Percentiles rank a stretch among this genome's conserved stretches.
Conservation (phyloP, 2,329 filamentous ascomycete species). For the Penicillium sp. region DNA sequence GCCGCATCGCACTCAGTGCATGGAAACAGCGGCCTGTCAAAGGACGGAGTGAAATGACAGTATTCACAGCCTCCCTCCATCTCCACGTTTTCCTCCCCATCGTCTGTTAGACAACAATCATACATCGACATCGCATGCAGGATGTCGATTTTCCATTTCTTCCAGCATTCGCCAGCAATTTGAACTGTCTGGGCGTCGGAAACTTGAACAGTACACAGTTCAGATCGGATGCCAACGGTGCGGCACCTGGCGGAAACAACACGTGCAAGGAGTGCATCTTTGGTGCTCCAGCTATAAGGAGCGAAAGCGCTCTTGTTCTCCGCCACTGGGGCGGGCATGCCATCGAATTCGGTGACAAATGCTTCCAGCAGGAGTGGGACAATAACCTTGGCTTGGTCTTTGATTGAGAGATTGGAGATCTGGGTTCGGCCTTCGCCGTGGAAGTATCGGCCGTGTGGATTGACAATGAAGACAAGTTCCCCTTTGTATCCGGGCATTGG, state of each 20-base stretch:
- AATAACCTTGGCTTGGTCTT: conserved; percentile 3
- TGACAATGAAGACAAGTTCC: conserved; percentile 5
- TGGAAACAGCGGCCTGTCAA: conserved; percentile 1
- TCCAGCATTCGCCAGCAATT: background rate
- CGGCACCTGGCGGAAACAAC: background rate
- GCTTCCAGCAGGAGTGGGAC: conserved; percentile 7
- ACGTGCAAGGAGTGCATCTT: background rate
- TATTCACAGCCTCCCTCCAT: background rate
- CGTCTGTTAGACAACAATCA: background rate
- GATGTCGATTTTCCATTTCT: background rate
- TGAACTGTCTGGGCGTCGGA: background rate
- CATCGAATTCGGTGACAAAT: conserved; percentile 10
- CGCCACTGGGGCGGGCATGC: background rate
- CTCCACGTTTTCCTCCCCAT: background rate
- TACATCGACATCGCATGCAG: background rate
- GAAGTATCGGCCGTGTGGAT: conserved; percentile 4
- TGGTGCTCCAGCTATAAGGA: conserved; percentile 7
- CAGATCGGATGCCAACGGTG: conserved; percentile 1
- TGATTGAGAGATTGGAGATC: background rate
- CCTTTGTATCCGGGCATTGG: background rate
- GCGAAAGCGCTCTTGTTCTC: background rate
- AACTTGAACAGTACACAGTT: conserved; percentile 1
- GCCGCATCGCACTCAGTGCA: background rate
- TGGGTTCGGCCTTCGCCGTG: conserved; percentile 4
- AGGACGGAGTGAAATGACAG: conserved; percentile 6